Conservation (phyloP, 2,329 filamentous ascomycete species). For the Anthostomella pinea region DNA sequence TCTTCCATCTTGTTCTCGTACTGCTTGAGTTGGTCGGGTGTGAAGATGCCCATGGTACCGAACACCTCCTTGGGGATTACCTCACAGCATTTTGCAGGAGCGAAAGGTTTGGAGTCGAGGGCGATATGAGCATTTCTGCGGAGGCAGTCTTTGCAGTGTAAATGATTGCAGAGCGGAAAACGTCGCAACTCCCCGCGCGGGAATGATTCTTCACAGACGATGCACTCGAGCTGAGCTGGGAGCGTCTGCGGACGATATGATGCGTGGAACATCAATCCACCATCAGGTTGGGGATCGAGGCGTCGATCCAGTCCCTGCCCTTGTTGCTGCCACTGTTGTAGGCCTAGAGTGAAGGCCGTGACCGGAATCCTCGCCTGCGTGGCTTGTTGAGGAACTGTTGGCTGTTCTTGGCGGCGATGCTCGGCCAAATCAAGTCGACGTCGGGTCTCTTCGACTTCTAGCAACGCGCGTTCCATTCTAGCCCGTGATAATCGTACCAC, state of each 20-base stretch:
- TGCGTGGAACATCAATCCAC: too few relatives aligned
- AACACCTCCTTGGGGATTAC: slow-evolving; percentile 10
- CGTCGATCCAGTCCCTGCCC: not conserved
- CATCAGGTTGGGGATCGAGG: not conserved
- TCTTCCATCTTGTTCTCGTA: slow-evolving; percentile 17
- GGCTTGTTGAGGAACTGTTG: too few relatives aligned
- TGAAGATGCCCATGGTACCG: not conserved
- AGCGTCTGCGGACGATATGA: too few relatives aligned
- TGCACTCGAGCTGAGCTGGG: slow-evolving; percentile 3
- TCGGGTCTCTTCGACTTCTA: too few relatives aligned
- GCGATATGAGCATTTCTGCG: not conserved
- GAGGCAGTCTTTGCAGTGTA: slow-evolving; percentile 12
- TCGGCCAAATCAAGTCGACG: too few relatives aligned
- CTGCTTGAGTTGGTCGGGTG: slow-evolving; percentile 2
- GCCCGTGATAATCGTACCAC: too few relatives aligned
- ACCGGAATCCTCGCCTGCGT: too few relatives aligned
- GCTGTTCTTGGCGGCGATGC: too few relatives aligned
- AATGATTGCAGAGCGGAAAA: slow-evolving; percentile 6
- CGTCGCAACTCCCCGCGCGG: not conserved
- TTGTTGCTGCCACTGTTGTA: too few relatives aligned
- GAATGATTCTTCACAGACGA: slow-evolving; percentile 5
- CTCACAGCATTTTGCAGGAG: slow-evolving; percentile 15
- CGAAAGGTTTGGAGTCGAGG: slow-evolving; percentile 14
- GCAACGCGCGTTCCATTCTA: too few relatives aligned
- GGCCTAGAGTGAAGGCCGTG: too few relatives aligned